These are phyloP conservation scores for Salix arbutifolia DNA, from an alignment of 345 rosid species.

Conservation along the genomic window DNA sequence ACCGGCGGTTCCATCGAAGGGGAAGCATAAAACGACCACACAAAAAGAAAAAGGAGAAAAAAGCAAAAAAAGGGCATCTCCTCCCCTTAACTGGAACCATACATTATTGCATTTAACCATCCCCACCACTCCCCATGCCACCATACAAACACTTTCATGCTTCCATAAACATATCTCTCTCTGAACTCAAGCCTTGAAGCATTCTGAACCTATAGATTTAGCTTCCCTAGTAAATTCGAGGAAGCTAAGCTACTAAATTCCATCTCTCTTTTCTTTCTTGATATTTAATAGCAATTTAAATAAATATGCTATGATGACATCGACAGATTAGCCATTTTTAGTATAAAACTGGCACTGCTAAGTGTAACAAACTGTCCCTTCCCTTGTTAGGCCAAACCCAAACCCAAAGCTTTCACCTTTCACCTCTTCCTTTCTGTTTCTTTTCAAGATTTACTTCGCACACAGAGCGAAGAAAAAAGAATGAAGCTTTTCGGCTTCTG, in stretches of 20 bases:
- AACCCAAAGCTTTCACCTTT: background rate
- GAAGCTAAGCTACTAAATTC: background rate
- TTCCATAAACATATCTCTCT: background rate
- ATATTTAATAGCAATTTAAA: background rate
- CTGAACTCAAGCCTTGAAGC: background rate
- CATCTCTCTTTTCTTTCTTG: background rate
- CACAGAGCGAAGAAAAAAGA: background rate
- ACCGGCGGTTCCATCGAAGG: too few relatives aligned
- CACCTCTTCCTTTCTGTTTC: background rate
- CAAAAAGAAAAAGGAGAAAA: background rate
- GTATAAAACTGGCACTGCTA: background rate
- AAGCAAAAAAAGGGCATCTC: too few relatives aligned
- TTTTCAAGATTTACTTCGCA: constrained; percentile 10
- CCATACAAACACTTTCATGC: too few relatives aligned
- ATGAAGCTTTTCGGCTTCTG: constrained; percentile 40
- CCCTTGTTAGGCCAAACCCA: background rate
- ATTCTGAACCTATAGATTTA: background rate
- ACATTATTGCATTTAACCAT: too few relatives aligned
- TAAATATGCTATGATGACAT: background rate
- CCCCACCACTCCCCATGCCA: too few relatives aligned
- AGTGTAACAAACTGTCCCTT: background rate
- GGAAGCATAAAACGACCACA: too few relatives aligned
- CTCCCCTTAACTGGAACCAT: too few relatives aligned
- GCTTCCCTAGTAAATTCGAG: background rate
- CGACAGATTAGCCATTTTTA: background rate